These are phyloP conservation scores for Ascochyta lentis DNA, from an alignment of 2,329 filamentous ascomycete genomes.

Conservation along the genomic window DNA sequence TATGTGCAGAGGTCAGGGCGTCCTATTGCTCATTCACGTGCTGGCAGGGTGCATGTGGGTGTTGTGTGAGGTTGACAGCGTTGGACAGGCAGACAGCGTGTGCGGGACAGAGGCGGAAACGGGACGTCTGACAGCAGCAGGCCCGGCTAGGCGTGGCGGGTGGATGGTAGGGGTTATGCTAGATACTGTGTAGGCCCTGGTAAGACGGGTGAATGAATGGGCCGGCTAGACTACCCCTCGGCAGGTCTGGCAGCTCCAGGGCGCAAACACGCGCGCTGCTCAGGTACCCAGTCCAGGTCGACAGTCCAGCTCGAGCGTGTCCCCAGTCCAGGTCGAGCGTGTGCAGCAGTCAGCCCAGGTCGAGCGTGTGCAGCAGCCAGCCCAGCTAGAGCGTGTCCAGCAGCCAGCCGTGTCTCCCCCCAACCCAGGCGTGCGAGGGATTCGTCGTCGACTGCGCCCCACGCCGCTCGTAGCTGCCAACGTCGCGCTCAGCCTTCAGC, in stretches of 20 bases:
- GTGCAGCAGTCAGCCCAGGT: too few species aligned
- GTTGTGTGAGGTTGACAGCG: too few species aligned
- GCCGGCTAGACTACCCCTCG: constrained; percentile 6
- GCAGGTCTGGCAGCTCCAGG: neutral
- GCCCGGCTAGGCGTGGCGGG: neutral
- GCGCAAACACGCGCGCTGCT: neutral
- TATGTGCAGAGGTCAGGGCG: too few species aligned
- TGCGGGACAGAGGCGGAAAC: constrained; percentile 2
- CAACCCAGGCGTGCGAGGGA: neutral
- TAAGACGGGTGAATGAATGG: constrained; percentile 15
- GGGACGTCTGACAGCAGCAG: constrained; percentile 9
- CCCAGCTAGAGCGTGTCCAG: too few species aligned
- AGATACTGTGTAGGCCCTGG: neutral
- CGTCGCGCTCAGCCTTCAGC: constrained; percentile 16
- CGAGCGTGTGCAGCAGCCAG: too few species aligned
- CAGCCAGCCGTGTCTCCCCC: too few species aligned
- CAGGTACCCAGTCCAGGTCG: constrained; percentile 9
- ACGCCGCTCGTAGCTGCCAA: constrained; percentile 1
- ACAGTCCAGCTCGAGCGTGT: too few species aligned
- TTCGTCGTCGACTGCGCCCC: constrained; percentile 13
- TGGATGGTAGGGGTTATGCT: too few species aligned
- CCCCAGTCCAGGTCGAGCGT: too few species aligned
- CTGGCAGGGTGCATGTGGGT: too few species aligned
- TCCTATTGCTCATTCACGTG: too few species aligned
- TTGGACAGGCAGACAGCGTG: too few species aligned